Base-by-base conservation (phyloP, 176 grass and related monocot species). In the Juncus inflexus region DNA sequence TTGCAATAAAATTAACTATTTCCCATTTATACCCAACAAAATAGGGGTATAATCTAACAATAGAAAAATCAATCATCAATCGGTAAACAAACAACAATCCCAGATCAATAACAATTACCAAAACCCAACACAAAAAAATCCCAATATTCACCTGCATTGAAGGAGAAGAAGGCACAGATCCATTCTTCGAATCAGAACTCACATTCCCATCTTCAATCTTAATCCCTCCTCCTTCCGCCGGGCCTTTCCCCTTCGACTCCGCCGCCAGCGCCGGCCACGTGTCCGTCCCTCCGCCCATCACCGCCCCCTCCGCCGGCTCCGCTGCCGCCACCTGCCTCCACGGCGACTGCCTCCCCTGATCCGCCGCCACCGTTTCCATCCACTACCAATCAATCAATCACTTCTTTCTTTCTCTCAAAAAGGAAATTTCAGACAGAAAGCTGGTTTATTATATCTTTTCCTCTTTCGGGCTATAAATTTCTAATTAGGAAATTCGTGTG, bases 341-440 rank as follows among this genome's bases (percentile, higher is more conserved):
- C 15, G 68, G 68, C 4, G 68, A 71, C 40, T 71, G 68, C 38
- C 68, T 71, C 15, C 68, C 68, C 54, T 71, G 68, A 58, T 71
- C 43, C 15, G 68, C 53, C 68, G 57, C 67, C 38, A 28, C 56
- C 3, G 52, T 35, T 15, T 71, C 68, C 68, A 71, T 71, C 15
- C 9, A 41, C 19, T 28, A 28, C 9, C 43, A 47, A 47, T 6
- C 43, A 47, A 9, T 47, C 9, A 70, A 12, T 8, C 35, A 70
- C 67, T 70, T 41, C 12, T 43, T 42, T 9, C 39, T 16, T 69
- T 3, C 15, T 3, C 40, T 41, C 12, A 19, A 55, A 54, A 55
- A 37, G 36, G 50, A 28, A 28, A 28, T 28, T 28, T 28, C 19
- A 28, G 19, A 28, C 19, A 28, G 19, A 28, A 28, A 28, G 19